Evolutionary conservation across 306 rosid species (phyloP).

Genomic region (Lagenaria siceraria): DNA sequence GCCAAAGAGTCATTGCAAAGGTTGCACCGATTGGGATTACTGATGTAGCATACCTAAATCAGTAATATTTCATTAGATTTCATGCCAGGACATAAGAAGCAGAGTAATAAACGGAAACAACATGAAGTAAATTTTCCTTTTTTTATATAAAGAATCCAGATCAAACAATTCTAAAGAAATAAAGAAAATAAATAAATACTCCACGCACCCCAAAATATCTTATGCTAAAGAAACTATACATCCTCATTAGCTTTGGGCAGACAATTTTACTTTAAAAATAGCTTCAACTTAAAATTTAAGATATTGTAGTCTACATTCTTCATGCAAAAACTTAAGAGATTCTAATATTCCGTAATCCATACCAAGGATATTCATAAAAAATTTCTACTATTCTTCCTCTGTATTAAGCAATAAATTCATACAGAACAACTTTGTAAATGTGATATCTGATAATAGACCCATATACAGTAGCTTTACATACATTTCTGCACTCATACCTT

Average conservation of each 20-base stretch:
- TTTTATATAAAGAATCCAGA: not conserved
- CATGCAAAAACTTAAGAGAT: not conserved
- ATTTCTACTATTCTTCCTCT: not conserved
- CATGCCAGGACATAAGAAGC: not conserved
- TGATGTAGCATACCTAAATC: slow-evolving; percentile 70
- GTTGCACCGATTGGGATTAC: slow-evolving; percentile 94
- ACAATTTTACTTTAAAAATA: not conserved
- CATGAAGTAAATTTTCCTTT: not conserved
- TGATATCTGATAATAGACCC: slow-evolving; percentile 9
- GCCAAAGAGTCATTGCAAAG: slow-evolving; percentile 99
- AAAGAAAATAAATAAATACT: not conserved
- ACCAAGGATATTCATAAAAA: not conserved
- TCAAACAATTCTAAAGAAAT: not conserved
- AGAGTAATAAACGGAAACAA: not conserved
- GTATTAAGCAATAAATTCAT: not conserved
- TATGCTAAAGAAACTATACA: not conserved
- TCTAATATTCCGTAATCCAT: not conserved
- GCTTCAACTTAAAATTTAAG: not conserved
- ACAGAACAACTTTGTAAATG: slow-evolving; percentile 1
- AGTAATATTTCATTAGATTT: slow-evolving; percentile 20
- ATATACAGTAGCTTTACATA: slow-evolving; percentile 27
- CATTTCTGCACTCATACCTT: slow-evolving; percentile 95
- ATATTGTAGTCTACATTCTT: not conserved
- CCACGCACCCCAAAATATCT: not conserved
- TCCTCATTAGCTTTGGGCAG: not conserved